Percentiles rank a stretch among this genome's conserved stretches.
These are phyloP conservation scores for Neolentinus lepideus DNA, from an alignment of 1,284 basidiomycete genomes.

Conservation along the genomic window DNA sequence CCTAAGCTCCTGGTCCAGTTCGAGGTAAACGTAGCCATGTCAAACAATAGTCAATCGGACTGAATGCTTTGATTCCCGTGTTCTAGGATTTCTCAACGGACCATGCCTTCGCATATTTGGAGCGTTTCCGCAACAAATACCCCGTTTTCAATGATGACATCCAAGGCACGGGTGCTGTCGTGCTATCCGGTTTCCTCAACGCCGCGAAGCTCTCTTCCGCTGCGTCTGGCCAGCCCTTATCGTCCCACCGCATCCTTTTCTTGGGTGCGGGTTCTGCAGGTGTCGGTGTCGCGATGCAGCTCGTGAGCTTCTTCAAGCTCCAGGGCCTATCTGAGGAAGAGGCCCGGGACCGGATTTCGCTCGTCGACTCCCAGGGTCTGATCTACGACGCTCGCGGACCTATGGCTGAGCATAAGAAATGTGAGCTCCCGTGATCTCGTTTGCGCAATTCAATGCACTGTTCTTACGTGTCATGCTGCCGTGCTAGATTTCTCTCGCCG, in stretches of 20 bases:
- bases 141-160: conserved; percentile 86
- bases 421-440: conserved; percentile 29
- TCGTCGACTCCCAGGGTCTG: conserved; percentile 85
- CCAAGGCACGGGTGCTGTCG: conserved; percentile 81
- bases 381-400: conserved; percentile 66
- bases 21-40: conserved; percentile 41
- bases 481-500: conserved; percentile 69
- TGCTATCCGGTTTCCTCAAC: conserved; percentile 86
- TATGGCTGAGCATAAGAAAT: conserved; percentile 80
- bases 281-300: conserved; percentile 85
- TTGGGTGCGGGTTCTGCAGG: conserved; percentile 86
- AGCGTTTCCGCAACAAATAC: conserved; percentile 67
- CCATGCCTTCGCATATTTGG: conserved; percentile 80
- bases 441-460: neutral
- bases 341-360: conserved; percentile 74
- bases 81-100: conserved; percentile 78
- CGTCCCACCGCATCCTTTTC: conserved; percentile 85
- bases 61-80: conserved; percentile 1
- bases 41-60: conserved; percentile 5
- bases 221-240: conserved; percentile 63
- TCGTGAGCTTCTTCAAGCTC: conserved; percentile 85
- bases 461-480: neutral
- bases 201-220: conserved; percentile 75
- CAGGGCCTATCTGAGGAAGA: conserved; percentile 72
- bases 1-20: conserved; percentile 89